These are phyloP conservation scores for Apiotrichum veenhuisii DNA, from an alignment of 1,284 basidiomycete species.

Conservation along the genomic window DNA sequence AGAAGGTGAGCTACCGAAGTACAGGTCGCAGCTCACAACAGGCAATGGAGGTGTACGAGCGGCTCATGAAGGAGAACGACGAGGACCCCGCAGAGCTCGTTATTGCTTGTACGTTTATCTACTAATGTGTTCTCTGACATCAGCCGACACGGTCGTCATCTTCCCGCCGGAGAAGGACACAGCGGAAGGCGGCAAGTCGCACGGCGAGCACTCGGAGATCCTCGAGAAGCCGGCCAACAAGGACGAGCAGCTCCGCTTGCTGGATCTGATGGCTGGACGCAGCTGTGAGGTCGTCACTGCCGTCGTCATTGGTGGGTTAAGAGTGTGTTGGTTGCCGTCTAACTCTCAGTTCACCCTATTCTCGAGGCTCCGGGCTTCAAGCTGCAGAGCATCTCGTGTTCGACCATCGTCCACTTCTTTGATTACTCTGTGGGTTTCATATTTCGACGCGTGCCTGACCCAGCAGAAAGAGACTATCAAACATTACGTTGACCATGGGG, in stretches of 20 bases:
- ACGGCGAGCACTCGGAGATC: slow-evolving; percentile 40
- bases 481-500: slow-evolving; percentile 82
- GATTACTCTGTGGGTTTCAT: slow-evolving; percentile 58
- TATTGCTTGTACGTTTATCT: slow-evolving; percentile 65
- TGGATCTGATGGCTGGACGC: slow-evolving; percentile 69
- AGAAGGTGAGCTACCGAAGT: slow-evolving; percentile 58
- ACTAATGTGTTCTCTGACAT: slow-evolving; percentile 1
- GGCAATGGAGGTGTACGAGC: slow-evolving; percentile 87
- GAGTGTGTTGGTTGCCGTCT: not conserved
- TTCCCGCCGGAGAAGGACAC: slow-evolving; percentile 68
- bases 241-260: slow-evolving; percentile 62
- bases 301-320: slow-evolving; percentile 64
- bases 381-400: slow-evolving; percentile 79
- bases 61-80: slow-evolving; percentile 66
- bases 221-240: slow-evolving; percentile 82
- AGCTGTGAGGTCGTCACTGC: slow-evolving; percentile 90
- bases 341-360: slow-evolving; percentile 67
- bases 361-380: slow-evolving; percentile 80
- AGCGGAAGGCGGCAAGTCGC: slow-evolving; percentile 24
- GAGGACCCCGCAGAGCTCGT: slow-evolving; percentile 88
- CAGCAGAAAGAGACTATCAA: slow-evolving; percentile 56
- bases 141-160: slow-evolving; percentile 88
- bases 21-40: slow-evolving; percentile 20
- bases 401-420: slow-evolving; percentile 73
- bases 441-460: not conserved